Evolutionary conservation across 495 filamentous ascomycete genomes (phyloP).

Genomic region (Talaromyces nanjingensis): DNA sequence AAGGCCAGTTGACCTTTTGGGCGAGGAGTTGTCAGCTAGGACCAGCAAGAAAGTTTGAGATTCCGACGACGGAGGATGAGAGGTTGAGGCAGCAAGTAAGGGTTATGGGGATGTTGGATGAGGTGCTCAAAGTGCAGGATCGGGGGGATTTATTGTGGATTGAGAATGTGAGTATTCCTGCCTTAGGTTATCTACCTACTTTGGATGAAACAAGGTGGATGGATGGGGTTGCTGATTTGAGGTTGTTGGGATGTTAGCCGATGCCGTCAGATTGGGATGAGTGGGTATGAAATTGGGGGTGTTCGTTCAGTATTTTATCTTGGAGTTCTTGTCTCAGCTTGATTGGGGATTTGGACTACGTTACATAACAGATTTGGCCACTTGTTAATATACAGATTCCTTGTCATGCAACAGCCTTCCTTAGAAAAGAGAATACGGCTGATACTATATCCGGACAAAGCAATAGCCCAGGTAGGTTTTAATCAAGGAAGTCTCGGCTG

Average conservation of each 20-base stretch:
- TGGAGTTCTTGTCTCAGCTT: no score
- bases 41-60: background rate
- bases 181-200: background rate
- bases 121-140: background rate
- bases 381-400: no score
- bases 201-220: background rate
- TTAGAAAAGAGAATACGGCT: no score
- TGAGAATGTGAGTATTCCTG: background rate
- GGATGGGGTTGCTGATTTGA: background rate
- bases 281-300: no score
- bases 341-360: no score
- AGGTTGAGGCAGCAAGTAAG: background rate
- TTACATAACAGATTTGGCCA: no score
- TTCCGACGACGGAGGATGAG: background rate
- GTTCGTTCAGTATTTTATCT: no score
- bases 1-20: background rate
- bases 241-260: background rate
- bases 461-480: no score
- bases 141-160: background rate
- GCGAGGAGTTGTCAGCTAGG: background rate
- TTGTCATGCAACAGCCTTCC: no score
- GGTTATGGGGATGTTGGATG: background rate
- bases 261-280: no score
- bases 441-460: no score
- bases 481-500: no score